phyloP scores from a whole-genome alignment of 768 basidiomycete genomes.

The Artomyces pyxidatus region DNA sequence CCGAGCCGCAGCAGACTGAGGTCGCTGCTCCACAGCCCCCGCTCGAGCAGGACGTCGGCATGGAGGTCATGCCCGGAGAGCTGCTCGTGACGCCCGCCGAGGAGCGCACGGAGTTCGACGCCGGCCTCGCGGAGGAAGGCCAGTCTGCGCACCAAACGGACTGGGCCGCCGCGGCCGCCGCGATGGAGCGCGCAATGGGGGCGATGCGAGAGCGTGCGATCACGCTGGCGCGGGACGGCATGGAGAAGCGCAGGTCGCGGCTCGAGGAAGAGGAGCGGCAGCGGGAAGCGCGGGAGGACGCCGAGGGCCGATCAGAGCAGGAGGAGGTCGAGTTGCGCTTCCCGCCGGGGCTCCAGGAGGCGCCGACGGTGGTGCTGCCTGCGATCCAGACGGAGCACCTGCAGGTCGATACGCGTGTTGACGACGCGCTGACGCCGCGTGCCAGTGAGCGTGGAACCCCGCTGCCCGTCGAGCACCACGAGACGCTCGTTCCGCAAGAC shows the following conservation, averaged over 20 bases:
- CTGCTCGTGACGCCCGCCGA: background rate
- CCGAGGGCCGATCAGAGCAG: constrained; percentile 8
- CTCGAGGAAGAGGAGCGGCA: background rate
- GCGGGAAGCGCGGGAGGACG: constrained; percentile 8
- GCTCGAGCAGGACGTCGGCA: constrained; percentile 8
- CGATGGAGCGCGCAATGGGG: constrained; percentile 10
- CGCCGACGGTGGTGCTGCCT: background rate
- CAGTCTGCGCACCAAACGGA: constrained; percentile 1
- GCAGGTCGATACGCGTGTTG: background rate
- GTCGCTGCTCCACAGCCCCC: background rate
- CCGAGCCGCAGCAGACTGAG: background rate
- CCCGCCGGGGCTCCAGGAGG: constrained; percentile 11
- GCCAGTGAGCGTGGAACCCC: background rate
- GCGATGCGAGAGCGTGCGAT: constrained; percentile 6
- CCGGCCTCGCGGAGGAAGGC: background rate
- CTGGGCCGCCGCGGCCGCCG: constrained; percentile 8
- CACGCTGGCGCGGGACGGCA: constrained; percentile 6
- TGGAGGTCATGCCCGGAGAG: constrained; percentile 9
- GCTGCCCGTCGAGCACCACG: background rate
- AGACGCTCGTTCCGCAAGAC: background rate
- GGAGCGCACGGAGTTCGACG: background rate
- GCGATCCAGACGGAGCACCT: constrained; percentile 7
- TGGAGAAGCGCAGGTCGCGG: constrained; percentile 8
- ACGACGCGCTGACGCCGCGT: background rate
- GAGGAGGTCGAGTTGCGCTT: constrained; percentile 8